phyloP scores from a whole-genome alignment of 805 yeast genomes.

The Metschnikowia orientalis region DNA sequence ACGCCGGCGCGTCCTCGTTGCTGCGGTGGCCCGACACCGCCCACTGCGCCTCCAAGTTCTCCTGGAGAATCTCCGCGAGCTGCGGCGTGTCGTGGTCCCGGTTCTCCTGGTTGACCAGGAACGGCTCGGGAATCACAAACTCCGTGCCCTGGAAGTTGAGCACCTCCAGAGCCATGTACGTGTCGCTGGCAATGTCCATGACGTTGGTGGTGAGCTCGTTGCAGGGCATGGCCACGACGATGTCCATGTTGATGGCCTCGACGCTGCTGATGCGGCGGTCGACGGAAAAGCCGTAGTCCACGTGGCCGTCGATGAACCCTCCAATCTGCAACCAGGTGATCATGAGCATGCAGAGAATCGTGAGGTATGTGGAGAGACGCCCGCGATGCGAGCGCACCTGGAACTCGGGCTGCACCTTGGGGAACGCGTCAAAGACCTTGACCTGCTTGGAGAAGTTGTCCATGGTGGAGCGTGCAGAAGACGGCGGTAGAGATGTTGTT shows the following conservation, averaged over 20 bases:
- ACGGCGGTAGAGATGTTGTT: too few relatives aligned
- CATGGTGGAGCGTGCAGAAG: conserved; percentile 21
- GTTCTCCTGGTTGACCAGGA: conserved; percentile 42
- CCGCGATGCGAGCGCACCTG: conserved; percentile 74
- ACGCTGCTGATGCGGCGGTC: conserved; percentile 55
- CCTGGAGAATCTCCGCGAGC: conserved; percentile 60
- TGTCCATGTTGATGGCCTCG: conserved; percentile 70
- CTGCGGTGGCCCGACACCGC: conserved; percentile 37
- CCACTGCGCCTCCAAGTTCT: conserved; percentile 64
- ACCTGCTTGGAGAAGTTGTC: conserved; percentile 37
- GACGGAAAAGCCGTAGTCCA: conserved; percentile 74
- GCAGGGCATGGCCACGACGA: conserved; percentile 84
- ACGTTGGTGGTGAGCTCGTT: conserved; percentile 68
- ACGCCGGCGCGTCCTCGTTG: conserved; percentile 65
- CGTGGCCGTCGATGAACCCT: conserved; percentile 74
- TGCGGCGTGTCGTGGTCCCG: conserved; percentile 54
- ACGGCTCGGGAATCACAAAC: conserved; percentile 51
- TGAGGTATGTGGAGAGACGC: conserved; percentile 63
- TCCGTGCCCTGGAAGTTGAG: conserved; percentile 64
- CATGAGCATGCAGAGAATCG: conserved; percentile 58
- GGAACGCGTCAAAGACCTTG: conserved; percentile 44
- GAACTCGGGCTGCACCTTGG: conserved; percentile 48
- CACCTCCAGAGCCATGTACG: conserved; percentile 71
- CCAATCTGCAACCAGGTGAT: conserved; percentile 84
- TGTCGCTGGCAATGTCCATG: conserved; percentile 71